Evolutionary conservation across 2,329 filamentous ascomycete genomes (phyloP).

Genomic region (Tolypocladium album): DNA sequence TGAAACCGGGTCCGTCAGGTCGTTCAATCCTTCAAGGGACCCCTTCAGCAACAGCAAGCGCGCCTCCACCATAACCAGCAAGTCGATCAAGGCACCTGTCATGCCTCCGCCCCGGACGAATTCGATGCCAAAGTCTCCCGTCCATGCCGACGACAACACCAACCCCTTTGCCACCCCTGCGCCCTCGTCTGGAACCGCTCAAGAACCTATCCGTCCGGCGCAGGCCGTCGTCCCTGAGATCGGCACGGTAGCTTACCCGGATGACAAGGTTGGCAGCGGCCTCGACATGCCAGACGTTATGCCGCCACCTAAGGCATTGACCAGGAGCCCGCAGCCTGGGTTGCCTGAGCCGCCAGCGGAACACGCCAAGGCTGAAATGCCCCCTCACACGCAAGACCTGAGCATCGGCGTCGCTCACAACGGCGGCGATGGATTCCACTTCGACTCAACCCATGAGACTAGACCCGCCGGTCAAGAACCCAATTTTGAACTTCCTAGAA

Average conservation of each 20-base stretch:
- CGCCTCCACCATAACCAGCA: conserved; percentile 16
- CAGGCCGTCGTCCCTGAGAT: conserved; percentile 27
- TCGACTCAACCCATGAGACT: conserved; percentile 15
- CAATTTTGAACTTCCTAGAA: conserved; percentile 24
- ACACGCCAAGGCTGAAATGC: background rate
- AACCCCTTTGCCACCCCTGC: conserved; percentile 26
- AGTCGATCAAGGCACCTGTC: conserved; percentile 13
- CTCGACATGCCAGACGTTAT: conserved; percentile 16
- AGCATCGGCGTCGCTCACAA: conserved; percentile 9
- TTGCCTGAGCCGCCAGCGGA: conserved; percentile 5
- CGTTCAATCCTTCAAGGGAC: conserved; percentile 31
- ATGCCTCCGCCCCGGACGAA: conserved; percentile 23
- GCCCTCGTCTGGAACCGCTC: conserved; percentile 7
- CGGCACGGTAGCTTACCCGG: conserved; percentile 21
- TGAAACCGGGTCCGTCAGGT: conserved; percentile 46
- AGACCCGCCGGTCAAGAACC: conserved; percentile 20
- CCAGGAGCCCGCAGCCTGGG: conserved; percentile 15
- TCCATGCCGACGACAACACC: conserved; percentile 19
- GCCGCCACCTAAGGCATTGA: conserved; percentile 16
- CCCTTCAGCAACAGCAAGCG: conserved; percentile 31
- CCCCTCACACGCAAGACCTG: background rate
- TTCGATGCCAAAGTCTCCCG: conserved; percentile 32
- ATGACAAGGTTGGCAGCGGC: conserved; percentile 10
- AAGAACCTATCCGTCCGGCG: conserved; percentile 16
- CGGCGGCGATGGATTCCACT: conserved; percentile 9